Evolutionary conservation across 169 alveolate species (phyloP), one percentile per base, ranked within the genome.

Genomic region (Amoebophrya sp.): DNA sequence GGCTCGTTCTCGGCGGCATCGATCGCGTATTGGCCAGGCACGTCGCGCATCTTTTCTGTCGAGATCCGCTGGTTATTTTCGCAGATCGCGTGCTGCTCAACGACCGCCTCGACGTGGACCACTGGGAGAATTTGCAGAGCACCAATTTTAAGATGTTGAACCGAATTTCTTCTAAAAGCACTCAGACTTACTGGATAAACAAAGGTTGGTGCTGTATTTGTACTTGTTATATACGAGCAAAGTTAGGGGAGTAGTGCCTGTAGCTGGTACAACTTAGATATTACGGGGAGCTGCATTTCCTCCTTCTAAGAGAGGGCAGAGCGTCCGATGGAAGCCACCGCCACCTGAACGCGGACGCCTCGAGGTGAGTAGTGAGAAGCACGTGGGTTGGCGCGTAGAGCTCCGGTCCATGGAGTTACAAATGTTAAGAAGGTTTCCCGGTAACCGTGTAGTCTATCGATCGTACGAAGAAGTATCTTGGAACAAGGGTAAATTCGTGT

Each of bases 31-130:
- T 97, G 55, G 96, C 98, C 36, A 92, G 96, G n/a, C 99, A 98
- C 94, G 91, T 97, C 38, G 96, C 98, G 0, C 95, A 95, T 41
- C 92, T 97, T 36, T 94, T 97, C 91, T 95, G 96, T 2, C 95
- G 98, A 77, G 99, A 97, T 91, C 98, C 99, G 36, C 93, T 98
- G n/a, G 98, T 97, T 24, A 95, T 97, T 38, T 97, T 95, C 94
- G 91, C 95, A 77, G 96, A 95, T 0, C 94, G 94, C 92, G 92
- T 94, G 33, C 83, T 6, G 83, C 26, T 65, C 3, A 65, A 65
- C 83, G 83, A 65, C 83, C 83, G 83, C 36, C 38, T 36, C 38
- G 83, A 65, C 83, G 83, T 65, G 83, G 83, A 65, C 83, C 83
- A 65, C 83, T 65, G 41, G 91, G 98, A 96, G 93, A 95, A 95